A percentile compares a stretch with the other conserved stretches of the same genome.
These are phyloP conservation scores for Picea glauca DNA, from an alignment of 75 land plant genomes.

Conservation along the genomic window DNA sequence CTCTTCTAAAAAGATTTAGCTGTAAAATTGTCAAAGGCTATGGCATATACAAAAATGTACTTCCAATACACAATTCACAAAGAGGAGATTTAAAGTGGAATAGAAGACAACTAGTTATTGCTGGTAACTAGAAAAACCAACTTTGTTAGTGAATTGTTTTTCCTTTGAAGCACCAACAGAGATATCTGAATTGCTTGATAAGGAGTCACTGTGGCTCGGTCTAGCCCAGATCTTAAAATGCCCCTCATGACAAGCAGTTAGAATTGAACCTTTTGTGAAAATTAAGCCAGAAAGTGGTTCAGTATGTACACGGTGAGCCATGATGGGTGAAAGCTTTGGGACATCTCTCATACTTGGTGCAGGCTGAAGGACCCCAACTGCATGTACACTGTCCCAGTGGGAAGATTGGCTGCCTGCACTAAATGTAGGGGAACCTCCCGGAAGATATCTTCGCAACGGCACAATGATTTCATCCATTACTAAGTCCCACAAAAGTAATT, in stretches of 20 bases:
- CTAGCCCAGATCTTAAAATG: constrained; percentile 89
- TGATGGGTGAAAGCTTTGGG: constrained; percentile 87
- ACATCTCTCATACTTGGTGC: constrained; percentile 93
- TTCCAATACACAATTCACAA: constrained; percentile 5
- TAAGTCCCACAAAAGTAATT: constrained; percentile 90
- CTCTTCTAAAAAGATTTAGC: constrained; percentile 6
- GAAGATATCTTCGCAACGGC: constrained; percentile 65
- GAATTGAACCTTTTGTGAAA: constrained; percentile 76
- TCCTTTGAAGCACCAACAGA: constrained; percentile 44
- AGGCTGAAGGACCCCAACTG: constrained; percentile 75
- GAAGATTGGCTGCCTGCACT: constrained; percentile 72
- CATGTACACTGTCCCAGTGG: constrained; percentile 65
- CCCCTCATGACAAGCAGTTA: constrained; percentile 86
- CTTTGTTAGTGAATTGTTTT: constrained; percentile 41
- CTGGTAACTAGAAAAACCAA: constrained; percentile 28
- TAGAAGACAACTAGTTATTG: constrained; percentile 13
- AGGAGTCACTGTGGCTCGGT: constrained; percentile 52
- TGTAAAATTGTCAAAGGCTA: constrained; percentile 1
- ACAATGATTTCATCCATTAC: constrained; percentile 89
- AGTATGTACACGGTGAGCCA: constrained; percentile 88
- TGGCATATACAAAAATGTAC: constrained; percentile 7
- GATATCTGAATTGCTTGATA: constrained; percentile 33
- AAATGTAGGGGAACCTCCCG: constrained; percentile 66
- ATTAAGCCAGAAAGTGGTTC: constrained; percentile 92
- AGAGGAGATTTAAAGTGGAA: background rate